Evolutionary conservation across 2,329 filamentous ascomycete species (phyloP).

Genomic region (Huntiella decipiens): DNA sequence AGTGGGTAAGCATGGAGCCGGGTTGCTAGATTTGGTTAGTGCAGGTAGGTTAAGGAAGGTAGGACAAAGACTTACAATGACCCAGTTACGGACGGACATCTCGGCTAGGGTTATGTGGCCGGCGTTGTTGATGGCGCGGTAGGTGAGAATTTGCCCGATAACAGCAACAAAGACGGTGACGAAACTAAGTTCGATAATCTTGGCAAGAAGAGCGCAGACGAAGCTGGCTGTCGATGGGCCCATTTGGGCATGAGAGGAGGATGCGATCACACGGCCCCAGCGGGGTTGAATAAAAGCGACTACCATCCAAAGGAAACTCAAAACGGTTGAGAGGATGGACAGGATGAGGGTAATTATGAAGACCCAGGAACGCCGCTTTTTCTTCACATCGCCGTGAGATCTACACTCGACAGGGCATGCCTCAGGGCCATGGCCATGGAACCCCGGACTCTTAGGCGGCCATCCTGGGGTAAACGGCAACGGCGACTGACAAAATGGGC

Average conservation of each 20-base stretch:
- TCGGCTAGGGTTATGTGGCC: conserved; percentile 55
- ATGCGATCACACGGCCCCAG: conserved; percentile 37
- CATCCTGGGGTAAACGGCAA: too few species aligned
- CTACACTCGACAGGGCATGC: too few species aligned
- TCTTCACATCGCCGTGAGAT: neutral
- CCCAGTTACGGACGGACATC: conserved; percentile 60
- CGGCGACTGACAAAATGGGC: too few species aligned
- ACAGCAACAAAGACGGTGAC: conserved; percentile 60
- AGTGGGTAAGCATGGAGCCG: conserved; percentile 53
- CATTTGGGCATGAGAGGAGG: conserved; percentile 28
- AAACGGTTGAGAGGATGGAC: conserved; percentile 42
- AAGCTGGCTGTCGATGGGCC: conserved; percentile 45
- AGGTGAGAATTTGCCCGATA: conserved; percentile 55
- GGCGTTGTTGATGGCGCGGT: conserved; percentile 39
- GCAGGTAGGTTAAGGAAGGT: neutral
- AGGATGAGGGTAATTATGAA: conserved; percentile 26
- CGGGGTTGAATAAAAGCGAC: conserved; percentile 42
- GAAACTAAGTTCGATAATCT: conserved; percentile 60
- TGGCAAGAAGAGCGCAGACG: conserved; percentile 50
- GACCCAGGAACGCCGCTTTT: conserved; percentile 26
- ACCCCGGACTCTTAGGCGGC: too few species aligned
- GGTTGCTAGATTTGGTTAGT: conserved; percentile 28
- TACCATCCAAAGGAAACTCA: conserved; percentile 47
- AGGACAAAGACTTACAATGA: conserved; percentile 23
- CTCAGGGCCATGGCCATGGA: too few species aligned